phyloP scores from a whole-genome alignment of 2,329 filamentous ascomycete genomes.

The Graphium sp. region DNA sequence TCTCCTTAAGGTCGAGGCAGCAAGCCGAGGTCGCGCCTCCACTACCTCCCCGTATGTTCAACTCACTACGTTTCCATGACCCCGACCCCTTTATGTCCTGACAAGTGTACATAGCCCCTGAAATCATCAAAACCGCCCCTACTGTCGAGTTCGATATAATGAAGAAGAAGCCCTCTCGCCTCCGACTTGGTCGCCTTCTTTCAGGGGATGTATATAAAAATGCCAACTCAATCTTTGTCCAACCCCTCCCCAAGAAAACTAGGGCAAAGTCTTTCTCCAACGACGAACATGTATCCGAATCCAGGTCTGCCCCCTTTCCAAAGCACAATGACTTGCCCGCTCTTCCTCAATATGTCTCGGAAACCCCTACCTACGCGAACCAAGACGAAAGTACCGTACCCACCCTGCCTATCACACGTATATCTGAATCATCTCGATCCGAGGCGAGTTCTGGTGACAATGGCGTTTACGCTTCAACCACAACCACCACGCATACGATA shows the following conservation, averaged over 20 bases:
- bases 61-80: slow-evolving; percentile 4
- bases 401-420: slow-evolving; percentile 1
- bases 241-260: background rate
- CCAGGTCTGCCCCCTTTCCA: too few relatives aligned
- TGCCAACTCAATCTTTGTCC: slow-evolving; percentile 10
- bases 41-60: slow-evolving; percentile 33
- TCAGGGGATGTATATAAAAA: slow-evolving; percentile 37
- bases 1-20: slow-evolving; percentile 59
- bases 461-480: slow-evolving; percentile 40
- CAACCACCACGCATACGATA: slow-evolving; percentile 42
- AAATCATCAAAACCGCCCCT: slow-evolving; percentile 85
- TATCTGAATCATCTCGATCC: slow-evolving; percentile 68
- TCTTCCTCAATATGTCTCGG: too few relatives aligned
- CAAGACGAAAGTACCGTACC: background rate
- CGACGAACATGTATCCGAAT: too few relatives aligned
- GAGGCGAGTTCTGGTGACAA: slow-evolving; percentile 66
- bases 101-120: slow-evolving; percentile 36
- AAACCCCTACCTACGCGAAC: too few relatives aligned
- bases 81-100: slow-evolving; percentile 6
- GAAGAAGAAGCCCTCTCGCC: slow-evolving; percentile 37
- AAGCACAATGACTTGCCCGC: too few relatives aligned
- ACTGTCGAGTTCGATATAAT: slow-evolving; percentile 43
- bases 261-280: too few relatives aligned
- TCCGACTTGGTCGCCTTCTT: slow-evolving; percentile 34
- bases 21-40: slow-evolving; percentile 41